Evolutionary conservation across 345 rosid genomes (phyloP), one percentile per base, ranked within the genome.

Genomic region (Brassica rapa): DNA sequence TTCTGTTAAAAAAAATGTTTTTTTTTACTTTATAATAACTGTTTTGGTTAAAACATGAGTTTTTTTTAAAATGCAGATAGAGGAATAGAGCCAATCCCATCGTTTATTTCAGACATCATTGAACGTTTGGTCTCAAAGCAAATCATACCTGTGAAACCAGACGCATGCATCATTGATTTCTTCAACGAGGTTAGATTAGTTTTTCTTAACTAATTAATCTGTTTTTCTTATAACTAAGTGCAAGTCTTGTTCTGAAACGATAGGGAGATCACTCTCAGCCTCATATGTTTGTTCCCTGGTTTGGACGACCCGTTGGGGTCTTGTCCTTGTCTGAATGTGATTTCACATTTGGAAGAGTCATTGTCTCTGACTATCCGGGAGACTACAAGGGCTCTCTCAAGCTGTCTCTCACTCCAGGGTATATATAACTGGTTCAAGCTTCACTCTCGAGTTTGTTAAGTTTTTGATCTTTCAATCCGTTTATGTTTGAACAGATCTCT

Each of bases 241-340:
- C 29, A 11, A 41, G 49, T 41, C 16, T 46, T 71, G 14, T 4
- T 68, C 39, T 55, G 76, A 3, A 51, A 74, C 59, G 63, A 62
- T 72, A 95, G 98, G 98, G 94, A 56, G 99, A 95, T 85, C 91
- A 93, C 85, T 93, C 96, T 8, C 93, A 83, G 84, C 98, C 99
- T 68, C 84, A 86, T 62, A 76, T 83, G 76, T 95, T 83, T 80
- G 93, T 89, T 33, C 68, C 87, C 27, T 93, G 94, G 94, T 93
- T 84, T 78, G 97, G 91, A 76, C 87, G 88, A 82, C 97, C 99
- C 0, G 84, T 95, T 53, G 75, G 86, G 25, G 24, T 87, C 73
- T 85, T 95, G 80, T 86, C 85, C 79, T 83, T 95, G 89, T 90
- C 94, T 4, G 97, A 91, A 75, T 89, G 97, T 55, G 94, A 91